Base-by-base conservation (phyloP, 148 eudicot genomes). In the Rhododendron ferrugineum region DNA sequence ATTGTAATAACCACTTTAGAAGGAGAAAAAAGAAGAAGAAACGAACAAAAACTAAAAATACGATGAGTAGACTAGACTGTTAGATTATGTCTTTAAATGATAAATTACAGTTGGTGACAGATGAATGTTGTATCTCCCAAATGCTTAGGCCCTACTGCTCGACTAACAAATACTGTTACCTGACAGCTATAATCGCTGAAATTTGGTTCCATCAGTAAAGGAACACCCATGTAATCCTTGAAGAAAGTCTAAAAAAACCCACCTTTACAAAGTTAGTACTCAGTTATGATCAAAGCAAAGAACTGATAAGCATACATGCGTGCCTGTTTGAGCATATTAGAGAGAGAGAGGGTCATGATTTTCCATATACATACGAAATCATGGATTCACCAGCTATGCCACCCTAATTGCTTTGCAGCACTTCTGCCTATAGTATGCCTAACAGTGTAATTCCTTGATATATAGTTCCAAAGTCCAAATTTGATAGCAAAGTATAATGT, bases 181-280 rank as follows among this genome's bases (percentile, higher is more conserved):
- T 95, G 99, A 86, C 99, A 97, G 87, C 99, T 97, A 89, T 95
- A 95, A 50, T 97, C 98, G 62, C 73, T 89, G 90, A 97, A 97
- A 79, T 93, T 92, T 74, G 99, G 99, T 91, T 97, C 99, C 99
- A 97, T 97, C 44, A 92, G 82, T 46, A 97, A 89, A 23, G 98
- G 98, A 83, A 97, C 92, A 32, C 99, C 98, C 99, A 97, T 97
- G 90, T 89, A 88, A 11, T 94, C 94, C 85, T 92, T 91, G 89
- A 97, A 93, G 86, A 97, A 97, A 36, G 93, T 86, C 98, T 96
- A 86, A 40, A 82, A 52, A 40, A 81, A 37, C 46, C 77, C 83
- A 64, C 30, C 49, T 66, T 56, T 11, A 3, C 54, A 11, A 49
- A 22, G 49, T 58, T 79, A 40, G 56, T 32, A 79, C 56, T 62